Conservation (phyloP, 164 flowering plant species). For the Liquidambar formosana region DNA sequence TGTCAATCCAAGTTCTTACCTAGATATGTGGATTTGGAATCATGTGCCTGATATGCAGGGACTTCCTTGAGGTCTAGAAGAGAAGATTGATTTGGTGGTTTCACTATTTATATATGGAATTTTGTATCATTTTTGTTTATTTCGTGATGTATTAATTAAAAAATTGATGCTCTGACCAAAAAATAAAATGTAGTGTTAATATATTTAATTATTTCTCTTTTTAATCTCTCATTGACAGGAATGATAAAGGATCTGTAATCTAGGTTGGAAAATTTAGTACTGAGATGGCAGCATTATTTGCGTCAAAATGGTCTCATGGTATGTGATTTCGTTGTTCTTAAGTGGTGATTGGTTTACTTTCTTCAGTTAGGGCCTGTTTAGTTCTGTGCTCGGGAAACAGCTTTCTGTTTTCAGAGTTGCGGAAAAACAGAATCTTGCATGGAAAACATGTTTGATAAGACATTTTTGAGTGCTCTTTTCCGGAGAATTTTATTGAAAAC, state of each 20-base stretch:
- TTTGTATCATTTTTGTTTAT: not conserved
- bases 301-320: slow-evolving; percentile 25
- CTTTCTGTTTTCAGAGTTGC: too few relatives aligned
- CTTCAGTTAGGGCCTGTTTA: not conserved
- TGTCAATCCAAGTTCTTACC: not conserved
- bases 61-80: not conserved
- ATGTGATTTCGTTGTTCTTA: slow-evolving; percentile 8
- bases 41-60: not conserved
- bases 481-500: not conserved
- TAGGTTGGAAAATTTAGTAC: not conserved
- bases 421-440: too few relatives aligned
- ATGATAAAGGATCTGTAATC: not conserved
- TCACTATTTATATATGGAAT: not conserved
- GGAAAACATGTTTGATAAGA: too few relatives aligned
- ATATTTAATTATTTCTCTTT: not conserved
- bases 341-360: not conserved
- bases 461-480: not conserved
- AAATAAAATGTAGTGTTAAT: not conserved
- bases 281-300: slow-evolving; percentile 24
- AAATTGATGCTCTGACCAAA: too few relatives aligned
- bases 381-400: too few relatives aligned
- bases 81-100: not conserved
- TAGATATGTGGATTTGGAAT: not conserved
- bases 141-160: not conserved
- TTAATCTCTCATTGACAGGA: not conserved